Evolutionary conservation across 2,329 filamentous ascomycete genomes (phyloP).

Genomic region (Clonostachys sp.): DNA sequence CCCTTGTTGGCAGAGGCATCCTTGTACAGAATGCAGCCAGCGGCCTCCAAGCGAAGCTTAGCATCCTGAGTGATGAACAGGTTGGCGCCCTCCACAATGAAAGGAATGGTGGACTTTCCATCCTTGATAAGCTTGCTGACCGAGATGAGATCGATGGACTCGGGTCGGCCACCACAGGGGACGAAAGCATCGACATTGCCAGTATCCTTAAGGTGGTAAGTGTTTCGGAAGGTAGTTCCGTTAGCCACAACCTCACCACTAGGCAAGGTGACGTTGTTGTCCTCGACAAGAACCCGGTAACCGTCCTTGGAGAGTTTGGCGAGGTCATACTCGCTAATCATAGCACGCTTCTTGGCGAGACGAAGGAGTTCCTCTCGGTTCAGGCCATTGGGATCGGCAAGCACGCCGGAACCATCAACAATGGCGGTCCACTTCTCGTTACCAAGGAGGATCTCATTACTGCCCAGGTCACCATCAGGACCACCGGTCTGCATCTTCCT

Average conservation of each 20-base stretch:
- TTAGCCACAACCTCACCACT: constrained; percentile 83
- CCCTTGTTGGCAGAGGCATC: constrained; percentile 98
- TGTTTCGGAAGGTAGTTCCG: constrained; percentile 94
- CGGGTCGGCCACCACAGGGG: constrained; percentile 91
- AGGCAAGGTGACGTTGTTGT: constrained; percentile 83
- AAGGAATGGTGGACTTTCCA: constrained; percentile 82
- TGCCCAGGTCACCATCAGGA: constrained; percentile 92
- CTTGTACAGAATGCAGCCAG: constrained; percentile 95
- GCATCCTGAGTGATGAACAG: constrained; percentile 98
- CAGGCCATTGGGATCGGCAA: constrained; percentile 88
- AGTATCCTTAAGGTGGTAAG: constrained; percentile 82
- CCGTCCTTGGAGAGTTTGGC: constrained; percentile 83
- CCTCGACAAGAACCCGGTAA: constrained; percentile 89
- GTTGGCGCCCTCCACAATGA: constrained; percentile 97
- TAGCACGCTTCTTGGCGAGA: constrained; percentile 79
- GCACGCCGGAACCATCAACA: constrained; percentile 93
- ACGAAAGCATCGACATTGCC: constrained; percentile 85
- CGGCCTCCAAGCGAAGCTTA: constrained; percentile 89
- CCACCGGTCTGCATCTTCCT: constrained; percentile 97
- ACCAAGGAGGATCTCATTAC: constrained; percentile 93
- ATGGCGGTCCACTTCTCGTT: constrained; percentile 95
- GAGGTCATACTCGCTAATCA: constrained; percentile 84
- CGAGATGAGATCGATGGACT: constrained; percentile 89
- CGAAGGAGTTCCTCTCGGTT: constrained; percentile 78
- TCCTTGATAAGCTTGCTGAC: constrained; percentile 86